These are phyloP conservation scores for Triangularia verruculosa DNA, from an alignment of 2,329 filamentous ascomycete species.

Conservation along the genomic window DNA sequence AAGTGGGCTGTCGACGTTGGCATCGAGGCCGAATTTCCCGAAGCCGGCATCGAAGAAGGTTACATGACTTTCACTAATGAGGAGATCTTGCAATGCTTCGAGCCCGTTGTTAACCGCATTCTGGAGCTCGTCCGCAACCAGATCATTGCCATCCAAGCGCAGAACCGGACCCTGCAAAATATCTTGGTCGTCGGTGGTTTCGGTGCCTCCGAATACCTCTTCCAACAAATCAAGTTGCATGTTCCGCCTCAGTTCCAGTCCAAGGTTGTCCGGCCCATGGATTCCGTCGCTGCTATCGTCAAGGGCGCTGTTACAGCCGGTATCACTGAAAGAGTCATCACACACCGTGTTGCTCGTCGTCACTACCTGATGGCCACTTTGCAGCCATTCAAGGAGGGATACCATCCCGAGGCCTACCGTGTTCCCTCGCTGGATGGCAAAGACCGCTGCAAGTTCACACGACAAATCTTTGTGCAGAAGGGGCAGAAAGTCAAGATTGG, in stretches of 20 bases:
- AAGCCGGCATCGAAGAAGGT: conserved; percentile 95
- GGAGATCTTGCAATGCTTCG: conserved; percentile 97
- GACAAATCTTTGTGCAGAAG: conserved; percentile 98
- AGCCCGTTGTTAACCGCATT: conserved; percentile 96
- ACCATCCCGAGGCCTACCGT: conserved; percentile 96
- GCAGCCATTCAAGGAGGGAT: conserved; percentile 97
- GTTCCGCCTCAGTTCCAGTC: conserved; percentile 97
- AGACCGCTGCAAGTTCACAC: conserved; percentile 96
- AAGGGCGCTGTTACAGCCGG: conserved; percentile 97
- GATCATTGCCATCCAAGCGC: conserved; percentile 97
- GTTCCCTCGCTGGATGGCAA: conserved; percentile 95
- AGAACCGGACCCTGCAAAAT: conserved; percentile 91
- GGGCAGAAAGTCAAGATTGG: conserved; percentile 99
- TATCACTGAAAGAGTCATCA: conserved; percentile 95
- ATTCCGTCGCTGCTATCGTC: conserved; percentile 96
- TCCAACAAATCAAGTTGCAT: conserved; percentile 98
- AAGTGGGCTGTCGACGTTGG: conserved; percentile 99
- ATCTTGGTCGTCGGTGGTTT: conserved; percentile 97
- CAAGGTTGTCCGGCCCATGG: conserved; percentile 98
- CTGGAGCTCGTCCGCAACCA: conserved; percentile 95
- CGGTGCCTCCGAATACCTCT: conserved; percentile 96
- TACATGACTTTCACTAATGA: conserved; percentile 99
- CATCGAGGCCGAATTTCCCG: conserved; percentile 96
- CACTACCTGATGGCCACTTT: conserved; percentile 99
- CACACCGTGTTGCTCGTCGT: conserved; percentile 91